Base-by-base conservation (phyloP, 78 protist genomes). In the Speleostelium caveatum region DNA sequence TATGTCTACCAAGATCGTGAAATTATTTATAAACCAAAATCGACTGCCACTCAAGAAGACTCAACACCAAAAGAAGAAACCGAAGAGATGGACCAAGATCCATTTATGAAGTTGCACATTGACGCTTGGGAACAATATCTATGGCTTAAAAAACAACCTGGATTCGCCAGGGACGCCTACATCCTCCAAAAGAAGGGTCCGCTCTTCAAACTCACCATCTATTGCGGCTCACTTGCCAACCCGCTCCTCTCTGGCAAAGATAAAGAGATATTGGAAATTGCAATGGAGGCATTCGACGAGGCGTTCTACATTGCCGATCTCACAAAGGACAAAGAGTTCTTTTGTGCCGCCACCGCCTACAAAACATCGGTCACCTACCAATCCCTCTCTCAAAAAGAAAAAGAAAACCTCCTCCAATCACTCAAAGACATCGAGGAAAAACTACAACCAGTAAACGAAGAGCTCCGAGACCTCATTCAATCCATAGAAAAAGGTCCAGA, bases 241-340 rank as follows among this genome's bases (percentile, higher is more conserved):
- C 91, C 91, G 2, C 53, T 83, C 26, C 67, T 83, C 16, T 83
- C 91, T 21, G 71, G 45, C 16, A 83, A 83, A 7, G 91, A 83
- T 45, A 39, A 17, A 53, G 91, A 69, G 3, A 62, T 83, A 8
- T 42, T 83, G 3, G 12, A 26, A 10, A 59, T 83, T 24, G 69
- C 91, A 17, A 83, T 69, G 80, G 91, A 83, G 33, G 91, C 91
- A 59, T 83, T 83, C 17, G 79, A 83, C 2, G 91, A 83, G 19
- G 91, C 91, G 42, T 69, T 83, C 68, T 62, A 69, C 41, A 69
- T 83, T 39, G 77, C 91, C 16, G 56, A 83, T 39, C 42, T 83
- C 19, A 69, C 51, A 0, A 41, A 83, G 22, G 75, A 83, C 36
- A 67, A 83, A 45, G 91, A 83, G 49, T 83, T 59, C 72, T 60